Evolutionary conservation across 345 rosid genomes (phyloP).

Genomic region (Aquilaria malaccensis): DNA sequence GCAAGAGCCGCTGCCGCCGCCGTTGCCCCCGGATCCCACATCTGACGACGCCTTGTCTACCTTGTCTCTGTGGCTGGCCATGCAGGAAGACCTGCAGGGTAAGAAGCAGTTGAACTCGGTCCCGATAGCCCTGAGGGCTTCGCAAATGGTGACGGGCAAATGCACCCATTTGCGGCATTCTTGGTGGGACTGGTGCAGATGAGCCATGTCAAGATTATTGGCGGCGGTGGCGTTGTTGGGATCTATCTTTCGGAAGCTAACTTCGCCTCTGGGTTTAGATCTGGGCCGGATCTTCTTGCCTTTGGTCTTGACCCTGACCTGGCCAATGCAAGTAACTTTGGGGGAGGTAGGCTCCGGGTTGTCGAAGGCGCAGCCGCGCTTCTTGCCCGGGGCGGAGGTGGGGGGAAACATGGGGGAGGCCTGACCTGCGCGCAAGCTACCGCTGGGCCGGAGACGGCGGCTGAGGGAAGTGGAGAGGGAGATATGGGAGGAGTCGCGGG

Average conservation of each 20-base stretch:
- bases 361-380: slow-evolving; percentile 57
- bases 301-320: slow-evolving; percentile 95
- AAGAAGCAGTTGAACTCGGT: slow-evolving; percentile 82
- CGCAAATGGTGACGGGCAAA: slow-evolving; percentile 76
- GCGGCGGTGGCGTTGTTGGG: slow-evolving; percentile 3
- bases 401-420: slow-evolving; percentile 88
- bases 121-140: slow-evolving; percentile 70
- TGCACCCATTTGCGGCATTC: slow-evolving; percentile 77
- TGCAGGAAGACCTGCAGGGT: slow-evolving; percentile 79
- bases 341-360: slow-evolving; percentile 92
- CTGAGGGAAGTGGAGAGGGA: slow-evolving; percentile 80
- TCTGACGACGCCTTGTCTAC: slow-evolving; percentile 18
- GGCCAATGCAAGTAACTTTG: slow-evolving; percentile 96
- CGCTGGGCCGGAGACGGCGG: slow-evolving; percentile 58
- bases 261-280: slow-evolving; percentile 55
- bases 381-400: slow-evolving; percentile 39
- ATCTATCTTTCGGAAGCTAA: slow-evolving; percentile 57
- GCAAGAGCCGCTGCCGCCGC: slow-evolving; percentile 34
- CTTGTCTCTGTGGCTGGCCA: slow-evolving; percentile 27
- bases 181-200: slow-evolving; percentile 21
- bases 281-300: slow-evolving; percentile 64
- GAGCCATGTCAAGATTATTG: slow-evolving; percentile 14
- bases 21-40: slow-evolving; percentile 9
- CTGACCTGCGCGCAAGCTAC: slow-evolving; percentile 67
- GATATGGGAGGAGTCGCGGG: slow-evolving; percentile 53